These are phyloP conservation scores for Candida maltosa DNA, from an alignment of 805 yeast species.

Conservation along the genomic window DNA sequence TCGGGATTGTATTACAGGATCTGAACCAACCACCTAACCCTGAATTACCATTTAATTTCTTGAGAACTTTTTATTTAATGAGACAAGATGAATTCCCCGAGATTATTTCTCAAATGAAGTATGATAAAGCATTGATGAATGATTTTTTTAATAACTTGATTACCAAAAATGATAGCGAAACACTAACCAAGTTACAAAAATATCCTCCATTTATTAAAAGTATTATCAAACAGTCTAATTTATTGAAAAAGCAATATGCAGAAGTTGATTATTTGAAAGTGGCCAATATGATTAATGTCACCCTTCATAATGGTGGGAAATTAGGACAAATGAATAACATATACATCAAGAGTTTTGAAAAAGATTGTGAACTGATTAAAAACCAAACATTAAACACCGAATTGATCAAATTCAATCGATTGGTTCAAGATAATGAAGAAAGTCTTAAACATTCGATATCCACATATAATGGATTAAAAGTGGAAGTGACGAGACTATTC, in stretches of 20 bases:
- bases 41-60: conserved; percentile 31
- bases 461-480: conserved; percentile 45
- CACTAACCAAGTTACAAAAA: conserved; percentile 22
- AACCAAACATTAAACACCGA: conserved; percentile 41
- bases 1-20: conserved; percentile 17
- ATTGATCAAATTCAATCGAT: conserved; percentile 46
- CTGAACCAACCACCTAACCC: conserved; percentile 8
- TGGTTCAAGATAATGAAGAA: conserved; percentile 64
- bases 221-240: conserved; percentile 22
- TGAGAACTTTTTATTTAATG: conserved; percentile 32
- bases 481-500: conserved; percentile 37
- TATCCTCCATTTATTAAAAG: conserved; percentile 26
- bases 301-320: conserved; percentile 34
- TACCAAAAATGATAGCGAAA: conserved; percentile 37
- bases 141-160: conserved; percentile 29
- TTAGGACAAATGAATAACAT: conserved; percentile 28
- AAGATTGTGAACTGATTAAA: conserved; percentile 33
- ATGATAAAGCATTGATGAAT: conserved; percentile 18
- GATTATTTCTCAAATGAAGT: conserved; percentile 12
- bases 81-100: conserved; percentile 21
- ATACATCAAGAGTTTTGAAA: conserved; percentile 30
- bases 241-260: conserved; percentile 16
- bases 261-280: conserved; percentile 17
- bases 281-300: conserved; percentile 29
- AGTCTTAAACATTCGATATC: conserved; percentile 47